These are phyloP conservation scores for Kluyveromyces dobzhanskii DNA, from an alignment of 805 yeast species.

Conservation along the genomic window DNA sequence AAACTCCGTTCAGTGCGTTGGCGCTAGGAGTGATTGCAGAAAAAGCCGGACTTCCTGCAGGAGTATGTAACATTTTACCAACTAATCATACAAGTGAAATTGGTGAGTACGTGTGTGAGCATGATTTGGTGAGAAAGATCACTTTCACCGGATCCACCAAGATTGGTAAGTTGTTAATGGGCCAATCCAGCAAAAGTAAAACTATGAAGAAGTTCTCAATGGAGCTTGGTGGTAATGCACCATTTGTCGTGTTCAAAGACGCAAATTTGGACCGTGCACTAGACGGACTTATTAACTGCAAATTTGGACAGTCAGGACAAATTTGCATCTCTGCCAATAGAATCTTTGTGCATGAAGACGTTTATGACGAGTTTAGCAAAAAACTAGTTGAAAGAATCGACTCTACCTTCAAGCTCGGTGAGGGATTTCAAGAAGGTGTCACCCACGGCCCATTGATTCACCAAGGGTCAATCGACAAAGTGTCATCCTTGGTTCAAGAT, in stretches of 20 bases:
- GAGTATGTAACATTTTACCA: conserved; percentile 57
- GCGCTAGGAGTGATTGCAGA: conserved; percentile 54
- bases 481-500: conserved; percentile 52
- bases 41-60: conserved; percentile 65
- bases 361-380: conserved; percentile 55
- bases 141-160: conserved; percentile 76
- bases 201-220: conserved; percentile 61
- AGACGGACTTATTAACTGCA: conserved; percentile 54
- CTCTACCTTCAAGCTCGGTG: conserved; percentile 43
- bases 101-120: conserved; percentile 52
- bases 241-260: conserved; percentile 66
- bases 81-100: conserved; percentile 33
- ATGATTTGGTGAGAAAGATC: conserved; percentile 50
- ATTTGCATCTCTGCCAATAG: conserved; percentile 78
- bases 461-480: conserved; percentile 52
- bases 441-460: conserved; percentile 77
- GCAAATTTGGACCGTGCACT: conserved; percentile 62
- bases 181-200: conserved; percentile 37
- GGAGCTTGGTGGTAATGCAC: conserved; percentile 79
- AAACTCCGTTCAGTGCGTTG: conserved; percentile 66
- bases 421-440: conserved; percentile 47
- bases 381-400: conserved; percentile 40
- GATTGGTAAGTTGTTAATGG: conserved; percentile 61
- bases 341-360: conserved; percentile 50
- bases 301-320: conserved; percentile 73